A percentile compares a stretch with the other conserved stretches of the same genome.
Conservation (phyloP, 2,329 filamentous ascomycete genomes). For the Venturia nashicola region DNA sequence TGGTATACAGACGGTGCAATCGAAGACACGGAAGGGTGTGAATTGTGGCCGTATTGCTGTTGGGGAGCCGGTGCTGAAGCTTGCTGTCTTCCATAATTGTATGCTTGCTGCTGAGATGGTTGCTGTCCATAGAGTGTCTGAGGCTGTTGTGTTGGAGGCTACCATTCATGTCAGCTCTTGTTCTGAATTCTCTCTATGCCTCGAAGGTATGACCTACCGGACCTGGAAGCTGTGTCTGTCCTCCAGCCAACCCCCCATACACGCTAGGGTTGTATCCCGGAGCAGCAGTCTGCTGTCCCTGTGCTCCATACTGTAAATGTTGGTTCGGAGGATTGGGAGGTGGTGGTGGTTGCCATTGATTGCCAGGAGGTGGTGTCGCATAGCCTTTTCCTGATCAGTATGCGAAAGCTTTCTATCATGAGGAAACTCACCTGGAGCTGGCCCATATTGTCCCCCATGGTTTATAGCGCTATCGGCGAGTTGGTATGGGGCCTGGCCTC, state of each 20-base stretch:
- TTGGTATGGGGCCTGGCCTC: conserved; percentile 7
- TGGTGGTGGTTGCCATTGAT: not conserved
- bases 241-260: conserved; percentile 14
- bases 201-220: not conserved
- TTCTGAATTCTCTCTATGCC: conserved; percentile 1
- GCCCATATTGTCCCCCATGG: conserved; percentile 2
- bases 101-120: not conserved
- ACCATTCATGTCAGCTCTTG: not conserved
- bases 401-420: not conserved
- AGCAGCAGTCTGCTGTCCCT: conserved; percentile 8
- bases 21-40: conserved; percentile 17
- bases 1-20: conserved; percentile 9
- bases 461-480: conserved; percentile 1
- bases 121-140: not conserved
- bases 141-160: not conserved
- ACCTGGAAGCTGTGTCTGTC: conserved; percentile 3
- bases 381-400: not conserved
- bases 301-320: conserved; percentile 9
- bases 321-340: conserved; percentile 6
- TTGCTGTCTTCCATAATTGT: not conserved
- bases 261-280: conserved; percentile 11
- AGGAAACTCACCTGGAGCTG: not conserved
- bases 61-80: not conserved
- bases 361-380: not conserved
- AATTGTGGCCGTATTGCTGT: not conserved